Conservation (phyloP, 2,329 filamentous ascomycete species). For the Aureobasidium sp. region DNA sequence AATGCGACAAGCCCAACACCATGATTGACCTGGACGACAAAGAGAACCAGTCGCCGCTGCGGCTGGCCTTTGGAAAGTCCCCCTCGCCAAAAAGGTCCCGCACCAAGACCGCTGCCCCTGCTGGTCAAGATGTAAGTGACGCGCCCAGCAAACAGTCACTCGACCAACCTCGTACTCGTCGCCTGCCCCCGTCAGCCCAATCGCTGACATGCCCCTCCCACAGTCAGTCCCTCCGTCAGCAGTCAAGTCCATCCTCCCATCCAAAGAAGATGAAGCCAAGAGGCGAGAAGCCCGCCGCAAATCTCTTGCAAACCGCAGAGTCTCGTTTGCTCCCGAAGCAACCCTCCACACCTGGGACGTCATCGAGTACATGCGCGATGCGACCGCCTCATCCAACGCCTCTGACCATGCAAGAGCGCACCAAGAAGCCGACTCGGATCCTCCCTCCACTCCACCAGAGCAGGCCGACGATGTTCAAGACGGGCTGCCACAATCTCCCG, state of each 20-base stretch:
- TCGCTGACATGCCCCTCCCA: neutral
- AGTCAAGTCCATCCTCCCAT: constrained; percentile 47
- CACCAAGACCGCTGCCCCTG: constrained; percentile 93
- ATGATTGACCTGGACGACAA: constrained; percentile 22
- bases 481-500: constrained; percentile 46
- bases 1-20: neutral
- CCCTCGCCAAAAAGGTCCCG: constrained; percentile 59
- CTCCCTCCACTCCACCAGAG: constrained; percentile 54
- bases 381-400: constrained; percentile 62
- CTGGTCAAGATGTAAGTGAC: constrained; percentile 74
- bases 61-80: constrained; percentile 17
- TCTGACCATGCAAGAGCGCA: constrained; percentile 57
- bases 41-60: constrained; percentile 27
- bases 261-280: constrained; percentile 51
- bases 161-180: neutral
- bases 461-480: constrained; percentile 50
- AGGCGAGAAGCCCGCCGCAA: constrained; percentile 83
- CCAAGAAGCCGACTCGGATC: constrained; percentile 40
- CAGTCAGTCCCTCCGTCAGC: constrained; percentile 37
- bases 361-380: constrained; percentile 79
- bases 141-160: constrained; percentile 31
- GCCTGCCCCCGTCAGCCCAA: neutral
- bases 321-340: constrained; percentile 94
- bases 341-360: constrained; percentile 97
- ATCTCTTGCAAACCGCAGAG: constrained; percentile 80